These are phyloP conservation scores for Schoenoplectus tabernaemontani DNA, from an alignment of 202 grass and related monocot genomes.

Conservation along the genomic window DNA sequence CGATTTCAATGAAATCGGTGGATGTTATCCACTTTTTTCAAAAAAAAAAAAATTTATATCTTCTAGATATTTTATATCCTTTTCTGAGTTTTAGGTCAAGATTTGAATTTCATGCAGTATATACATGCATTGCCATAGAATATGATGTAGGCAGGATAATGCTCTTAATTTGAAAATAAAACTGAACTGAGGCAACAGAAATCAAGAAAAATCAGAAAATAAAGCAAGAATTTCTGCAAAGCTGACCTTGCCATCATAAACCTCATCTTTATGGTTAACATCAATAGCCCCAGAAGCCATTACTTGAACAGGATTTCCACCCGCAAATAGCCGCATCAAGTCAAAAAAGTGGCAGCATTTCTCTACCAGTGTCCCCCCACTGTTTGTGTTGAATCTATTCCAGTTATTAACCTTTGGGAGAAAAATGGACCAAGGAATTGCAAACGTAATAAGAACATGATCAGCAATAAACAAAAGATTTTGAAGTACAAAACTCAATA, in stretches of 20 bases:
- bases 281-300: conserved; percentile 95
- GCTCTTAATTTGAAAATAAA: background rate
- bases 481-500: background rate
- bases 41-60: background rate
- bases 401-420: conserved; percentile 82
- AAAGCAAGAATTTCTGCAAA: conserved; percentile 14
- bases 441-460: background rate
- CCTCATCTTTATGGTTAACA: conserved; percentile 91
- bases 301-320: conserved; percentile 78
- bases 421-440: background rate
- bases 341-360: conserved; percentile 99
- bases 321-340: conserved; percentile 79
- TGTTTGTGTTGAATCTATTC: conserved; percentile 95
- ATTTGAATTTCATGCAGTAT: conserved; percentile 9
- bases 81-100: background rate
- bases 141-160: background rate
- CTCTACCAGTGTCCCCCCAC: conserved; percentile 89
- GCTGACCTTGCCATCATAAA: conserved; percentile 82
- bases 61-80: background rate
- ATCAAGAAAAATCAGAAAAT: background rate
- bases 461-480: background rate
- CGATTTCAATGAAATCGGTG: too few relatives aligned
- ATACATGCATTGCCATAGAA: background rate
- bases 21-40: too few relatives aligned
- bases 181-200: background rate